Percentiles rank a stretch among this genome's conserved stretches.
These are phyloP conservation scores for Castanea crenata DNA, from an alignment of 306 rosid genomes.

Conservation along the genomic window DNA sequence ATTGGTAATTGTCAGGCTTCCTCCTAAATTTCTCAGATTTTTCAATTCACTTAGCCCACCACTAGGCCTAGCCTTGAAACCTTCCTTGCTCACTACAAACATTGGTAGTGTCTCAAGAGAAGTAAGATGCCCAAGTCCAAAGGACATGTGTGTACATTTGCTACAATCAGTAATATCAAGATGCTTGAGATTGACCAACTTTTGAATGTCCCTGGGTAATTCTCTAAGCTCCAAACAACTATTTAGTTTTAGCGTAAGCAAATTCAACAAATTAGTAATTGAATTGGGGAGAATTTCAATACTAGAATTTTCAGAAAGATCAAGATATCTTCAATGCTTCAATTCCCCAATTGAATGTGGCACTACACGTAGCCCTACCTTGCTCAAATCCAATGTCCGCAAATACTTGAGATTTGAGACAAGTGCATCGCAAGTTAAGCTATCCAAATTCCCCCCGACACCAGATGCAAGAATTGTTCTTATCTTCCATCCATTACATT, in stretches of 20 bases:
- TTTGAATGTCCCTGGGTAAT: constrained; percentile 18
- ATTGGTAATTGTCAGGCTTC: too few species aligned
- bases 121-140: not conserved
- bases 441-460: not conserved
- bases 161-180: constrained; percentile 4
- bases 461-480: constrained; percentile 10
- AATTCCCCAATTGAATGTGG: constrained; percentile 9
- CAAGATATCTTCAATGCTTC: too few species aligned
- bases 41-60: not conserved
- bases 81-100: constrained; percentile 7
- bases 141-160: not conserved
- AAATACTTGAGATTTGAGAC: constrained; percentile 3
- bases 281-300: too few species aligned
- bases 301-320: not conserved
- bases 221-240: constrained; percentile 9
- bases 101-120: not conserved
- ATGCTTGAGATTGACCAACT: constrained; percentile 22
- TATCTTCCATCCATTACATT: not conserved
- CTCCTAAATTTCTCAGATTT: not conserved
- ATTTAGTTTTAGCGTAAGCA: constrained; percentile 25
- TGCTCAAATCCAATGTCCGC: constrained; percentile 22
- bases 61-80: not conserved
- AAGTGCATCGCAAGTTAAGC: not conserved
- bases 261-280: constrained; percentile 11
- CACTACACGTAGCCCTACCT: constrained; percentile 1